Conservation (phyloP, 108 stramenopile species). For the Skeletonema tropicum region DNA sequence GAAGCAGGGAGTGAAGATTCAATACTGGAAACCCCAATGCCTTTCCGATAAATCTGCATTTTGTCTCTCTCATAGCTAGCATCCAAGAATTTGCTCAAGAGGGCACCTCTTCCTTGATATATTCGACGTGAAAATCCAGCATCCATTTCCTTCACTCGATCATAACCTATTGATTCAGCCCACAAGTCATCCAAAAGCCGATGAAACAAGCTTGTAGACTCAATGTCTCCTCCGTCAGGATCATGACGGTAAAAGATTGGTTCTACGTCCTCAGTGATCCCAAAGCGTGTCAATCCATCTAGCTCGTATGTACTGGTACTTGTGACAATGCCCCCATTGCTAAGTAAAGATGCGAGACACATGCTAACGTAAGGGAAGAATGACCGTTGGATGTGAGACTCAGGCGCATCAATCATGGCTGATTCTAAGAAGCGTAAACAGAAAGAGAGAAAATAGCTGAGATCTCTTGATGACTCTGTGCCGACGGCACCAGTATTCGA, state of each 20-base stretch:
- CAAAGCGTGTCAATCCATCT: conserved; percentile 35
- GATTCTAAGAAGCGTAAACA: conserved; percentile 44
- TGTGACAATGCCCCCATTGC: conserved; percentile 23
- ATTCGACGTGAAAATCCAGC: conserved; percentile 17
- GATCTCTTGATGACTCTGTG: not conserved
- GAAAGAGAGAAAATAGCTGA: conserved; percentile 29
- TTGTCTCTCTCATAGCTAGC: conserved; percentile 36
- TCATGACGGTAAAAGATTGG: conserved; percentile 13
- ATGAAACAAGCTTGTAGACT: not conserved
- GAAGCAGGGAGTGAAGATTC: not conserved
- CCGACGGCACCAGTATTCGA: not conserved
- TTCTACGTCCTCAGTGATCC: conserved; percentile 35
- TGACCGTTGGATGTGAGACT: conserved; percentile 38
- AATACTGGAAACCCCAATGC: not conserved
- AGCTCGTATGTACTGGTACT: conserved; percentile 37
- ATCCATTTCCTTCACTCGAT: conserved; percentile 13
- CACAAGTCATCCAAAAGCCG: conserved; percentile 27
- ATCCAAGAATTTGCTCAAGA: conserved; percentile 38
- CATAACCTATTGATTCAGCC: conserved; percentile 28
- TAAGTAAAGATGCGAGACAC: conserved; percentile 37
- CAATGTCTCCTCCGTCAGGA: conserved; percentile 7
- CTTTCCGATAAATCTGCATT: conserved; percentile 1
- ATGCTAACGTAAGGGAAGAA: conserved; percentile 43
- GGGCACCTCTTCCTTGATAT: conserved; percentile 38
- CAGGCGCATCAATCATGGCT: conserved; percentile 11